These are phyloP conservation scores for Magnolia changhungtana DNA, from an alignment of 164 flowering plant genomes.

Conservation along the genomic window DNA sequence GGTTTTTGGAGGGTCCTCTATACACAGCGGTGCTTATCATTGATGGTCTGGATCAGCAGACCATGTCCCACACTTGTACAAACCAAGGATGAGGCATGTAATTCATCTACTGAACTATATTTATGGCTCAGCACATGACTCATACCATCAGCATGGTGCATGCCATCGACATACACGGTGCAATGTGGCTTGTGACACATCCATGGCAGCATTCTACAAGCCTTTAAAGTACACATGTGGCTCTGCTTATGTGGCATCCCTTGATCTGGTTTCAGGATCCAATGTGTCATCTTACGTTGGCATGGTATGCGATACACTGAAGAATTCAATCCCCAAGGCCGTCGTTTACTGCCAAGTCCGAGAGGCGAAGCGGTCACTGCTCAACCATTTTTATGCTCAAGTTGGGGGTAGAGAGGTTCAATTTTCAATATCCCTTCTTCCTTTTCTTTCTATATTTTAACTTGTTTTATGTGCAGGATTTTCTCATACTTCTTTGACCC, in stretches of 20 bases:
- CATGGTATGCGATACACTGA: constrained; percentile 85
- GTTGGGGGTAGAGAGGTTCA: constrained; percentile 83
- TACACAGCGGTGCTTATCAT: too few species aligned
- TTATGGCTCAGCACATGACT: neutral
- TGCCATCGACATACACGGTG: too few species aligned
- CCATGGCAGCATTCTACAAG: neutral
- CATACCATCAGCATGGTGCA: neutral
- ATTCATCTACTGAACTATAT: neutral
- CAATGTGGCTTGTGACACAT: neutral
- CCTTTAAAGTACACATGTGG: neutral
- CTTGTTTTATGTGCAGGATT: neutral
- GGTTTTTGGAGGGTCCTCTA: neutral
- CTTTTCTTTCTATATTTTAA: neutral
- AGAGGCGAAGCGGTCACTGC: constrained; percentile 78
- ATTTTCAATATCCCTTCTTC: neutral
- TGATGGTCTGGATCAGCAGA: too few species aligned
- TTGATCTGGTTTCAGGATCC: constrained; percentile 34
- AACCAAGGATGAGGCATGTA: too few species aligned
- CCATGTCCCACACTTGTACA: too few species aligned
- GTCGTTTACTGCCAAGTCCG: constrained; percentile 89
- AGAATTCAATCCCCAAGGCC: constrained; percentile 82
- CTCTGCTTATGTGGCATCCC: neutral
- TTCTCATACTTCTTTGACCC: neutral
- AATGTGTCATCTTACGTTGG: constrained; percentile 57
- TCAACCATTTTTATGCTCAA: constrained; percentile 71